A percentile compares a stretch with the other conserved stretches of the same genome.
Evolutionary conservation across 495 filamentous ascomycete genomes (phyloP).

Genomic region (Saxispiralis lemnorum): DNA sequence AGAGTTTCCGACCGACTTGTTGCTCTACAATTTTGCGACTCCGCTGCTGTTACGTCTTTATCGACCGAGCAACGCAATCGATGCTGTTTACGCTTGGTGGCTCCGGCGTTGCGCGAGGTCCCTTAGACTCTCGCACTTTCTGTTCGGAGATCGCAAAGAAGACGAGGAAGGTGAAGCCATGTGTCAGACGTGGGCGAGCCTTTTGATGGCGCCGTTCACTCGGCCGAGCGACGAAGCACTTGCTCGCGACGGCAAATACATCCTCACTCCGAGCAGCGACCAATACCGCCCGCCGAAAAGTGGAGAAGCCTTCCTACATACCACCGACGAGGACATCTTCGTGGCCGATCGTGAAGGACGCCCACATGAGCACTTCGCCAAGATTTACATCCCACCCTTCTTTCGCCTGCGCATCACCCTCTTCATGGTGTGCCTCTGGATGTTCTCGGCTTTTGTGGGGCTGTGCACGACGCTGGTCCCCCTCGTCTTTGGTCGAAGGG

Average conservation of each 20-base stretch:
- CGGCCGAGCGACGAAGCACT: slow-evolving; percentile 31
- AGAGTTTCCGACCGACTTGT: slow-evolving; percentile 82
- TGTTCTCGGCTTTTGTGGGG: slow-evolving; percentile 87
- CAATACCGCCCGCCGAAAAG: slow-evolving; percentile 86
- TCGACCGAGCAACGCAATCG: slow-evolving; percentile 66
- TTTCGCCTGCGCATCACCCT: slow-evolving; percentile 65
- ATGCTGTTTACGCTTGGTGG: slow-evolving; percentile 87
- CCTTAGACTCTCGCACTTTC: slow-evolving; percentile 72
- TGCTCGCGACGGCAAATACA: slow-evolving; percentile 59
- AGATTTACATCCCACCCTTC: slow-evolving; percentile 75
- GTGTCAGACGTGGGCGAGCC: slow-evolving; percentile 35
- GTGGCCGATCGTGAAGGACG: slow-evolving; percentile 38
- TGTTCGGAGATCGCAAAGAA: slow-evolving; percentile 62
- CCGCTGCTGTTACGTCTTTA: slow-evolving; percentile 65
- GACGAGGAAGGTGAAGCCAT: slow-evolving; percentile 69
- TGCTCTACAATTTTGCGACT: slow-evolving; percentile 94
- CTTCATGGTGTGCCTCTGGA: slow-evolving; percentile 81
- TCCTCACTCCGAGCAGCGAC: slow-evolving; percentile 78
- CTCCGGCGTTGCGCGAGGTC: slow-evolving; percentile 70
- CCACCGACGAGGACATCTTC: slow-evolving; percentile 44
- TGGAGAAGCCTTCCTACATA: slow-evolving; percentile 58
- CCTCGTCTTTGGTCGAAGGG: slow-evolving; percentile 59
- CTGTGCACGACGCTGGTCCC: slow-evolving; percentile 71
- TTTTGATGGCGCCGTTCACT: slow-evolving; percentile 21
- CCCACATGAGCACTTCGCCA: slow-evolving; percentile 47